Percentiles rank a stretch among this genome's conserved stretches.
Conservation (phyloP, 108 stramenopile genomes). For the Skeletonema costatum region DNA sequence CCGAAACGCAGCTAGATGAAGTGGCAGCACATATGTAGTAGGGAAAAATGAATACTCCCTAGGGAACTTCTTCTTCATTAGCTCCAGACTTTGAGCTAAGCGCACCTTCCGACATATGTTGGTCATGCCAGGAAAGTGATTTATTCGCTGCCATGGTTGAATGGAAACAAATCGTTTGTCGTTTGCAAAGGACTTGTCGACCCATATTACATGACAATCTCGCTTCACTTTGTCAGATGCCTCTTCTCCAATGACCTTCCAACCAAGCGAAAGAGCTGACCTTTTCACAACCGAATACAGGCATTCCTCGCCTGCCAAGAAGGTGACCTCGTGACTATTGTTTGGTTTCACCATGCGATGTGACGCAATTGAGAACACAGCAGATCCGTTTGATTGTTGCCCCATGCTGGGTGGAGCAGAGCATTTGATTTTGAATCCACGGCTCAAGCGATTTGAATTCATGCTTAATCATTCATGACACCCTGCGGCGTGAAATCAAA, state of each 20-base stretch:
- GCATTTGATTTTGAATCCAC: not conserved
- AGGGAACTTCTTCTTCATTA: slow-evolving; percentile 73
- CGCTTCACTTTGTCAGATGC: slow-evolving; percentile 39
- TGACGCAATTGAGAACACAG: too few species aligned
- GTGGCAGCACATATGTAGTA: slow-evolving; percentile 70
- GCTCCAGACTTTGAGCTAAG: slow-evolving; percentile 78
- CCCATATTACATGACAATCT: slow-evolving; percentile 73
- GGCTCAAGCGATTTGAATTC: too few species aligned
- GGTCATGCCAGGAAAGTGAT: slow-evolving; percentile 90
- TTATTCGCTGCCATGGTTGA: slow-evolving; percentile 73
- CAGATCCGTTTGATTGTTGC: too few species aligned
- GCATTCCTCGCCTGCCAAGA: slow-evolving; percentile 50
- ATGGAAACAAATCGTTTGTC: slow-evolving; percentile 63
- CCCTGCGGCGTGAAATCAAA: not conserved
- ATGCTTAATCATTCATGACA: not conserved
- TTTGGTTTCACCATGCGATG: not conserved
- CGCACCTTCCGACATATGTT: slow-evolving; percentile 78
- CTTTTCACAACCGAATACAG: slow-evolving; percentile 41
- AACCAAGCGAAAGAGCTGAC: slow-evolving; percentile 41
- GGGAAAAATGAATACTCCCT: slow-evolving; percentile 80
- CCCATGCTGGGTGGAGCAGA: not conserved
- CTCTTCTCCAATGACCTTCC: slow-evolving; percentile 49
- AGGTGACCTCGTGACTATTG: slow-evolving; percentile 22
- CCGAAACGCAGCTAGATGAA: slow-evolving; percentile 61
- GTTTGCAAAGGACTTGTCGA: slow-evolving; percentile 64